Base-by-base conservation (phyloP, 495 filamentous ascomycete genomes). In the Saxophila tyrrhenica region DNA sequence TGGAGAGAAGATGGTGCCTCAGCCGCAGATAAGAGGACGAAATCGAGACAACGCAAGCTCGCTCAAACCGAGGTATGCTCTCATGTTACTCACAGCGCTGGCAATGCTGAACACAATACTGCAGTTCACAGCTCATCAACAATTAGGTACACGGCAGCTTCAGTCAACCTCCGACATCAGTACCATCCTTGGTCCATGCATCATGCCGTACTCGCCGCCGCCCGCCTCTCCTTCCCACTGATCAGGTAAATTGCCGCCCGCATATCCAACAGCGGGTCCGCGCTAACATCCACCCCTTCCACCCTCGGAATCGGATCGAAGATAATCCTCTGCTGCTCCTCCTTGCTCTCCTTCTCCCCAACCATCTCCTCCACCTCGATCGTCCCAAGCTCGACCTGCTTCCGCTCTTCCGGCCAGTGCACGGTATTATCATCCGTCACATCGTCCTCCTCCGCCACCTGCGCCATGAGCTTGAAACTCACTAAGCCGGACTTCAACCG, bases 281-380 rank as follows among this genome's bases (percentile, higher is more conserved):
- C 70, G 32, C 65, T 70, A 5, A 69, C 52, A 54, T 78, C 75
- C 11, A 80, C 63, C 0, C 76, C 76, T 17, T 72, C 59, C 22
- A 78, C 72, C 25, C 76, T 68, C 1, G 77, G 75, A 52, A 78
- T 71, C 22, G 76, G 75, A 63, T 80, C 75, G 57, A 77, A 78
- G 52, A 78, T 77, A 39, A 75, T 67, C 25, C 65, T 57, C 65
- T 77, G 74, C 67, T 74, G 70, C 66, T 74, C 59, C 55, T 64
- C 64, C 41, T 49, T 29, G 29, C 56, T 54, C 32, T 60, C 65
- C 47, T 70, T 65, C 22, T 75, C 65, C 15, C 54, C 45, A 8
- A 67, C 38, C 1, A 70, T 38, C n/a, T 57, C 59, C n/a, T 73
- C 69, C 2, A 79, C 19, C 48, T 55, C 69, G 5, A 79, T 60